These are phyloP conservation scores for Yamadazyma mexicana DNA, from an alignment of 1,139 yeast genomes.

Conservation along the genomic window DNA sequence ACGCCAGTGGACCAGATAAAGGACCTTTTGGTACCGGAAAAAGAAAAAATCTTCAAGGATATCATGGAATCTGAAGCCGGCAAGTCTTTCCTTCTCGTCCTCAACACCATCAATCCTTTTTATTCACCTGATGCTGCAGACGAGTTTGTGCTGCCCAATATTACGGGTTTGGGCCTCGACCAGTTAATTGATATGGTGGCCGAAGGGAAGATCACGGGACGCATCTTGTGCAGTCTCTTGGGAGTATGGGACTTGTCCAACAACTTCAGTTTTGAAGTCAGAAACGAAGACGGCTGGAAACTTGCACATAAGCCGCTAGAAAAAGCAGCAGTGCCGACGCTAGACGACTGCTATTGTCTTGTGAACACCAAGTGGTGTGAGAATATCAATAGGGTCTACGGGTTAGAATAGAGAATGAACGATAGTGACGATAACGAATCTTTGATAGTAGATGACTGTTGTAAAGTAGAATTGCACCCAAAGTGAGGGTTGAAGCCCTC, in stretches of 20 bases:
- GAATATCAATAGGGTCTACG: constrained; percentile 25
- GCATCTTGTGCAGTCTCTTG: constrained; percentile 30
- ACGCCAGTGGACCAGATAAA: constrained; percentile 6
- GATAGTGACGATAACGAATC: background rate
- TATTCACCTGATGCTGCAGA: constrained; percentile 7
- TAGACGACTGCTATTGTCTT: constrained; percentile 9
- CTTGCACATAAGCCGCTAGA: constrained; percentile 2
- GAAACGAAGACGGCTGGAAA: constrained; percentile 9
- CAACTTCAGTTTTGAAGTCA: constrained; percentile 17
- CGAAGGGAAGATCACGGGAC: constrained; percentile 24
- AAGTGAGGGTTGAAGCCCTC: background rate
- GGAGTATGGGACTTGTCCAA: constrained; percentile 37
- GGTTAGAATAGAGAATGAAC: constrained; percentile 19
- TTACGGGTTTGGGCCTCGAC: constrained; percentile 9
- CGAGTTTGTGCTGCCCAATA: constrained; percentile 3
- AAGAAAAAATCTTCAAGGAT: background rate
- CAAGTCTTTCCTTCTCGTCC: constrained; percentile 18
- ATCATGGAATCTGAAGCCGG: constrained; percentile 10
- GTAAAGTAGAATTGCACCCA: background rate
- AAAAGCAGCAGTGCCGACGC: constrained; percentile 5
- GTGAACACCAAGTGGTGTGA: constrained; percentile 17
- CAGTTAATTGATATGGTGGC: constrained; percentile 18
- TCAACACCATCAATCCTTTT: constrained; percentile 21
- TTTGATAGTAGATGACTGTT: too few species aligned
- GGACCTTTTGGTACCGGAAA: background rate